Conservation (phyloP, 768 basidiomycete species). For the Holtermannia corniformis region DNA sequence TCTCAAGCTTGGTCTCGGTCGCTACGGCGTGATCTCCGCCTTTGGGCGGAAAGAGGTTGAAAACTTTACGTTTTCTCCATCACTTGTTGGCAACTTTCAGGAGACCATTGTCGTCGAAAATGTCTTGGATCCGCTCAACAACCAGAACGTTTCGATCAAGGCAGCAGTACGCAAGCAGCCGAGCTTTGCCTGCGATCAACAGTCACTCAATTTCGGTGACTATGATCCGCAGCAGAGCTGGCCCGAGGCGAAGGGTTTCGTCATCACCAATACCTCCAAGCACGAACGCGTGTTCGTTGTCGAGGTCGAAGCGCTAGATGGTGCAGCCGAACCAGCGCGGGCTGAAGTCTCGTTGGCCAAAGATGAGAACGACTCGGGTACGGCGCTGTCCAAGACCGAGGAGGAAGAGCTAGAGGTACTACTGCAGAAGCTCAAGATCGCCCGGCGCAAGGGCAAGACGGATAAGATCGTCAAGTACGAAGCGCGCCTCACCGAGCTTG, state of each 20-base stretch:
- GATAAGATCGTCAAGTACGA: slow-evolving; percentile 38
- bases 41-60: slow-evolving; percentile 36
- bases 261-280: slow-evolving; percentile 35
- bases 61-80: slow-evolving; percentile 35
- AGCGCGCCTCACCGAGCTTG: slow-evolving; percentile 26
- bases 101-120: slow-evolving; percentile 37
- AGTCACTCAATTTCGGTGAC: slow-evolving; percentile 24
- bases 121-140: slow-evolving; percentile 29
- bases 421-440: slow-evolving; percentile 39
- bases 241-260: slow-evolving; percentile 9
- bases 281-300: slow-evolving; percentile 29
- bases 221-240: neutral
- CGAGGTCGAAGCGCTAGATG: slow-evolving; percentile 8
- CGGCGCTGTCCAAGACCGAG: slow-evolving; percentile 28
- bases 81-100: slow-evolving; percentile 32
- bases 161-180: slow-evolving; percentile 36
- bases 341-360: slow-evolving; percentile 16
- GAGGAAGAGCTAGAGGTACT: slow-evolving; percentile 37
- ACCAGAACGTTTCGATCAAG: slow-evolving; percentile 35
- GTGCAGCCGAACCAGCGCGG: neutral
- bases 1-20: slow-evolving; percentile 35
- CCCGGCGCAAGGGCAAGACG: slow-evolving; percentile 30
- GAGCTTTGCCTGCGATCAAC: slow-evolving; percentile 27
- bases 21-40: slow-evolving; percentile 36
- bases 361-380: slow-evolving; percentile 26